These are phyloP conservation scores for Fomitopsis betulina DNA, from an alignment of 1,284 basidiomycete species.

Conservation along the genomic window DNA sequence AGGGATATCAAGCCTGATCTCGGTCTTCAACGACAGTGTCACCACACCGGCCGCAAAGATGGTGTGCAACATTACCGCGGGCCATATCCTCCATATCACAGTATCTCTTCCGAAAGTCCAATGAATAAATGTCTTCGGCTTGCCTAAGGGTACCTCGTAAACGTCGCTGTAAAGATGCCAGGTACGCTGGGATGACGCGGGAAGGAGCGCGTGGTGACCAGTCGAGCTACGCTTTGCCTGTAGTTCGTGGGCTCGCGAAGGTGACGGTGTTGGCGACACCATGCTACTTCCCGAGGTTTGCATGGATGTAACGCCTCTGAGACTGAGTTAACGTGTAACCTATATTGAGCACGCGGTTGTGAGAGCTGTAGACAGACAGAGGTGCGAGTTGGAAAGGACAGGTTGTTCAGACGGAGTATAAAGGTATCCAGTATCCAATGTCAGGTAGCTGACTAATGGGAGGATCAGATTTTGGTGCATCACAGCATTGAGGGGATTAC, in stretches of 20 bases:
- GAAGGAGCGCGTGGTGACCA: slow-evolving; percentile 1
- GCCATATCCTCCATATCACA: slow-evolving; percentile 65
- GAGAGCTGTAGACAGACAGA: too few relatives aligned
- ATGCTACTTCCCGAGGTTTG: background rate
- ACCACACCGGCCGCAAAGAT: slow-evolving; percentile 54
- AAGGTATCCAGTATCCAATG: too few relatives aligned
- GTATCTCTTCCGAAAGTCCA: slow-evolving; percentile 63
- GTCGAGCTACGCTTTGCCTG: background rate
- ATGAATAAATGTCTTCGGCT: slow-evolving; percentile 31
- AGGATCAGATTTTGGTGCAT: too few relatives aligned
- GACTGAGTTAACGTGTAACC: too few relatives aligned
- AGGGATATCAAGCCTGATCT: slow-evolving; percentile 42
- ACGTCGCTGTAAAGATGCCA: background rate
- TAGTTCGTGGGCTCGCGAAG: background rate
- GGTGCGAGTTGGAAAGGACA: too few relatives aligned
- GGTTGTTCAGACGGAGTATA: too few relatives aligned
- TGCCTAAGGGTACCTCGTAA: slow-evolving; percentile 13
- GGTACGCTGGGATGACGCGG: background rate
- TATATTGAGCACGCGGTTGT: too few relatives aligned
- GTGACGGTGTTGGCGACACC: background rate
- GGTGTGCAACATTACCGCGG: slow-evolving; percentile 58
- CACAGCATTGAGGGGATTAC: background rate
- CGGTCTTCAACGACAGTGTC: slow-evolving; percentile 36
- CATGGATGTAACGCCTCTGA: background rate
- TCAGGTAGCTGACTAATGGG: too few relatives aligned